Evolutionary conservation across 495 filamentous ascomycete species (phyloP), one percentile per base, ranked within the genome.

Genomic region (Cudoniella acicularis): DNA sequence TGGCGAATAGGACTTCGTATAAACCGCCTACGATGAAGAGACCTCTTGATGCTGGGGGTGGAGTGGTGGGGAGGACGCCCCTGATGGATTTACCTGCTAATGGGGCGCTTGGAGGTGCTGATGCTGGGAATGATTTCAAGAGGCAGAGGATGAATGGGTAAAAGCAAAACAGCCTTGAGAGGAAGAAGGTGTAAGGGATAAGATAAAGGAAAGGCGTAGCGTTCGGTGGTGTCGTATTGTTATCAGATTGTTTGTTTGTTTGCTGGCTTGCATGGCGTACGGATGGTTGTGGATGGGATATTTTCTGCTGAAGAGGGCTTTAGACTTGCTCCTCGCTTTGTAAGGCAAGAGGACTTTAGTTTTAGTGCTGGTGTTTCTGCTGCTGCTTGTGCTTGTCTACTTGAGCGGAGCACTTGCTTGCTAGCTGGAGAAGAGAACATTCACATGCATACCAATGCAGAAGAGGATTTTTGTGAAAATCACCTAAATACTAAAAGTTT

Each of bases 11-110:
- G 17, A 70, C 73, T 1, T 74, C 74, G 56, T 90, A 87, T 55
- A 81, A 81, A 49, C 83, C 83, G 20, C 81, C 81, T 9, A 80
- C 79, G 3, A 77, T 82, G 62, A 87, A 85, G 64, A 72, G 83
- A 45, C 74, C 76, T 10, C 17, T 56, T 49, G 66, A 68, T 51
- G 27, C 1, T 45, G 25, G 17, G 17, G 56, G 22, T 2, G 61
- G 50, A 11, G 41, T 21, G 27, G 26, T 20, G 23, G 54, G 10
- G n/a, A 60, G 64, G 26, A 30, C 56, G 16, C 65, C 65, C 8
- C 46, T 67, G 43, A 48, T 52, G 18, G 62, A 65, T 63, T 59
- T 67, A 27, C 56, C 59, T 41, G 59, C 65, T 6, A 69, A 69
- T 60, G 65, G 54, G 49, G 17, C 50, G 13, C 43, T 62, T 30